These are phyloP conservation scores for Clonostachys chloroleuca DNA, from an alignment of 2,329 filamentous ascomycete genomes.

Conservation along the genomic window DNA sequence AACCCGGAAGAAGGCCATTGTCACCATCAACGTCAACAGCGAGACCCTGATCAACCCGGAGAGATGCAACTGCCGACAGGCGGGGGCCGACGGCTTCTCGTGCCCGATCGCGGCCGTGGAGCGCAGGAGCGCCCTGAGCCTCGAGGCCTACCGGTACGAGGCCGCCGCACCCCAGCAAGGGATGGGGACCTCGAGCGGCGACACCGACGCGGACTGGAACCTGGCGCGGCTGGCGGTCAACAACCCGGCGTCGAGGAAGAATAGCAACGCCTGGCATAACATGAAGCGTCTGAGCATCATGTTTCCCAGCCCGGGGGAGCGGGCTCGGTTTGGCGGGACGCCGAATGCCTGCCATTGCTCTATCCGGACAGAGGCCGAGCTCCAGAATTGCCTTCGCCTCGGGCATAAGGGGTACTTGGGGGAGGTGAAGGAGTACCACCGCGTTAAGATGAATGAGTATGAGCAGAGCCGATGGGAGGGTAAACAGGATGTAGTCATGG, in stretches of 20 bases:
- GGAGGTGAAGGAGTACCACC: conserved; percentile 7
- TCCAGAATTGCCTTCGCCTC: conserved; percentile 7
- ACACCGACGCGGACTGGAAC: not conserved
- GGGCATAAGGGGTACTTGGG: conserved; percentile 10
- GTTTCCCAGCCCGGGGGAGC: conserved; percentile 6
- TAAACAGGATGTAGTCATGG: too few relatives aligned
- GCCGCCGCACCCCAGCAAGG: too few relatives aligned
- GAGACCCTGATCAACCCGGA: conserved; percentile 23
- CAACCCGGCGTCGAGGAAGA: not conserved
- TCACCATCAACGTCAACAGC: conserved; percentile 22
- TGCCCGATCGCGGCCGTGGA: not conserved
- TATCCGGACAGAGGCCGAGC: conserved; percentile 5
- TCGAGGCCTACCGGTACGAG: not conserved
- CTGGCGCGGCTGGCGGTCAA: not conserved
- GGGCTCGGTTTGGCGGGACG: conserved; percentile 9
- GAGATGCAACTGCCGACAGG: conserved; percentile 23
- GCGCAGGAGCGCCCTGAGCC: not conserved
- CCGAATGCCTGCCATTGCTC: conserved; percentile 9
- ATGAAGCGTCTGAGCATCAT: conserved; percentile 11
- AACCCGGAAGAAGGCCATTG: conserved; percentile 14
- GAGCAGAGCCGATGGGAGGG: not conserved
- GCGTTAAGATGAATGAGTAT: conserved; percentile 5
- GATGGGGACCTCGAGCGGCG: not conserved
- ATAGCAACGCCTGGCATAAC: conserved; percentile 5
- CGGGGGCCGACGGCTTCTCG: conserved; percentile 12